Evolutionary conservation across 768 basidiomycete species (phyloP).

Genomic region (Serpula lacrymans): DNA sequence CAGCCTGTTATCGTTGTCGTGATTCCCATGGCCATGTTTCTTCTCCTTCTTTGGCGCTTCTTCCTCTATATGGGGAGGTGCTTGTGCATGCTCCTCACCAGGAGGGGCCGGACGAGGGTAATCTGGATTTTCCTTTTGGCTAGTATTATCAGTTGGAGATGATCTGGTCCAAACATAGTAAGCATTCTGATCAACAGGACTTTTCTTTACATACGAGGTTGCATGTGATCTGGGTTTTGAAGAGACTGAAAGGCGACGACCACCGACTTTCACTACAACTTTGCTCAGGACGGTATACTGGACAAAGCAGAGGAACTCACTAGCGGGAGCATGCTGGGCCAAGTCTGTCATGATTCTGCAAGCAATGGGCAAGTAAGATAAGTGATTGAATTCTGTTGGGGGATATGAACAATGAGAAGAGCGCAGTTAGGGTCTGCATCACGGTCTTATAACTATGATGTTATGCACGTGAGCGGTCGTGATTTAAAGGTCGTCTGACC

Average conservation of each 20-base stretch:
- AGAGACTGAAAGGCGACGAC: slow-evolving; percentile 47
- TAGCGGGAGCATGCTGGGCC: too few relatives aligned
- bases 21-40: slow-evolving; percentile 32
- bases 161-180: too few relatives aligned
- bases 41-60: slow-evolving; percentile 48
- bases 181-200: background rate
- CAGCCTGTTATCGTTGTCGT: slow-evolving; percentile 43
- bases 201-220: slow-evolving; percentile 26
- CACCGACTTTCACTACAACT: slow-evolving; percentile 44
- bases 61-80: slow-evolving; percentile 43
- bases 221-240: slow-evolving; percentile 35
- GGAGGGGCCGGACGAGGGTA: slow-evolving; percentile 55
- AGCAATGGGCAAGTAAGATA: too few relatives aligned
- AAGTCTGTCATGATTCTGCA: too few relatives aligned
- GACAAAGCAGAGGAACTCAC: too few relatives aligned
- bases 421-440: too few relatives aligned
- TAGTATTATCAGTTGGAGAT: slow-evolving; percentile 10
- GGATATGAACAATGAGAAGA: too few relatives aligned
- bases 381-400: too few relatives aligned
- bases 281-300: slow-evolving; percentile 21
- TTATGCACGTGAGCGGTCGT: too few relatives aligned
- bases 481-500: too few relatives aligned
- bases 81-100: slow-evolving; percentile 25
- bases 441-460: too few relatives aligned
- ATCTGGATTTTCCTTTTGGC: slow-evolving; percentile 29